A percentile compares a stretch with the other conserved stretches of the same genome.
Evolutionary conservation across 208 protist species (phyloP).

Genomic region (Trypanosoma theileri): DNA sequence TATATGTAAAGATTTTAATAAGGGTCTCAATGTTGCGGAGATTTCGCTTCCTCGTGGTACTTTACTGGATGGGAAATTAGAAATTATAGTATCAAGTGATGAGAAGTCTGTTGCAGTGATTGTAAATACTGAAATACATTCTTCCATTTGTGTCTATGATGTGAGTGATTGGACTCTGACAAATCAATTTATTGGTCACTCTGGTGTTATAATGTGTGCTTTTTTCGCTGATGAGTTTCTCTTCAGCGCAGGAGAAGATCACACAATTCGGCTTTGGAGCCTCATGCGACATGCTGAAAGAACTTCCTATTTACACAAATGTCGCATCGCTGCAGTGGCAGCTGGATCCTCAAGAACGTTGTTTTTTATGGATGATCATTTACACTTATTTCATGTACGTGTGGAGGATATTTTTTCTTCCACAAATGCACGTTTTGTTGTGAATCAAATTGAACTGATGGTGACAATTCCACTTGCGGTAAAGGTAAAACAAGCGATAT

Average conservation of each 20-base stretch:
- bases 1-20: slow-evolving; percentile 17
- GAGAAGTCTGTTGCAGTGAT: slow-evolving; percentile 24
- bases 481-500: not conserved
- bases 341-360: slow-evolving; percentile 30
- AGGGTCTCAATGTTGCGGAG: slow-evolving; percentile 3
- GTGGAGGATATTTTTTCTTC: slow-evolving; percentile 56
- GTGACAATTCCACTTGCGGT: slow-evolving; percentile 11
- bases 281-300: slow-evolving; percentile 54
- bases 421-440: slow-evolving; percentile 40
- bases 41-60: slow-evolving; percentile 28
- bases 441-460: slow-evolving; percentile 7
- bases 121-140: slow-evolving; percentile 19
- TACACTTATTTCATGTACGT: slow-evolving; percentile 41
- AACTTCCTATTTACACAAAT: slow-evolving; percentile 53
- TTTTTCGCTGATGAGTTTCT: slow-evolving; percentile 68
- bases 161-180: slow-evolving; percentile 22
- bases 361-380: slow-evolving; percentile 54
- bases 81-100: slow-evolving; percentile 9
- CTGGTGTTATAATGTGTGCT: slow-evolving; percentile 34
- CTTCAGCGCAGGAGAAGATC: slow-evolving; percentile 52
- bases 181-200: slow-evolving; percentile 56
- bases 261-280: slow-evolving; percentile 66
- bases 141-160: slow-evolving; percentile 35
- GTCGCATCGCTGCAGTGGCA: slow-evolving; percentile 35
- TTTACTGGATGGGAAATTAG: slow-evolving; percentile 11